Conservation (phyloP, 768 basidiomycete species). For the Termitomyces sp. region DNA sequence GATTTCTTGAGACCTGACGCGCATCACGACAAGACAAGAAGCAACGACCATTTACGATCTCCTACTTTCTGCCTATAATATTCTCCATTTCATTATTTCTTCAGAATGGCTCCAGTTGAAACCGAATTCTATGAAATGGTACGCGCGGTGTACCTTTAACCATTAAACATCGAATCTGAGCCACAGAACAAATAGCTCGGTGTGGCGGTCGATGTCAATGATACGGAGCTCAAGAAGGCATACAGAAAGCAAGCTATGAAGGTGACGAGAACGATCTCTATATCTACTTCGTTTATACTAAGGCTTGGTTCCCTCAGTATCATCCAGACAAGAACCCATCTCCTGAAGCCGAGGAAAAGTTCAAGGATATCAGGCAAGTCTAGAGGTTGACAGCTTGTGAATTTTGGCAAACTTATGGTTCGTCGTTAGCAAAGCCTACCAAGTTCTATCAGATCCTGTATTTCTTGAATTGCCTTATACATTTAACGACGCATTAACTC, state of each 20-base stretch:
- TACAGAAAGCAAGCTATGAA: conserved; percentile 94
- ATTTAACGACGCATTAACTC: not conserved
- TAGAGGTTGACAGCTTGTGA: not conserved
- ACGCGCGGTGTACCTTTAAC: conserved; percentile 17
- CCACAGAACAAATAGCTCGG: conserved; percentile 44
- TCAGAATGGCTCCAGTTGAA: conserved; percentile 77
- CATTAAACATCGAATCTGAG: not conserved
- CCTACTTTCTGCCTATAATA: conserved; percentile 7
- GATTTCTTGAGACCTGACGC: not conserved
- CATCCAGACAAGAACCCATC: conserved; percentile 95
- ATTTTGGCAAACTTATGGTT: not conserved
- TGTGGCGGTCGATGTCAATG: conserved; percentile 66
- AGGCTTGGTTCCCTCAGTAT: conserved; percentile 41
- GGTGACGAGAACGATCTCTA: conserved; percentile 29
- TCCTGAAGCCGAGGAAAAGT: conserved; percentile 91
- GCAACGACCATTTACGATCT: conserved; percentile 11
- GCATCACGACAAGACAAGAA: not conserved
- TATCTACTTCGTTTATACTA: not conserved
- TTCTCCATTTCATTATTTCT: conserved; percentile 2
- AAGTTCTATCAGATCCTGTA: conserved; percentile 82
- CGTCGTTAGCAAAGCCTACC: conserved; percentile 80
- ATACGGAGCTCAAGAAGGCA: conserved; percentile 87
- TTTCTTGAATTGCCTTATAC: conserved; percentile 18
- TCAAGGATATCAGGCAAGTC: conserved; percentile 88
- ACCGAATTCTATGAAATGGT: conserved; percentile 88